Percentiles rank a stretch among this genome's conserved stretches.
phyloP scores from a whole-genome alignment of 495 filamentous ascomycete species.

The Hamigera avellanea region DNA sequence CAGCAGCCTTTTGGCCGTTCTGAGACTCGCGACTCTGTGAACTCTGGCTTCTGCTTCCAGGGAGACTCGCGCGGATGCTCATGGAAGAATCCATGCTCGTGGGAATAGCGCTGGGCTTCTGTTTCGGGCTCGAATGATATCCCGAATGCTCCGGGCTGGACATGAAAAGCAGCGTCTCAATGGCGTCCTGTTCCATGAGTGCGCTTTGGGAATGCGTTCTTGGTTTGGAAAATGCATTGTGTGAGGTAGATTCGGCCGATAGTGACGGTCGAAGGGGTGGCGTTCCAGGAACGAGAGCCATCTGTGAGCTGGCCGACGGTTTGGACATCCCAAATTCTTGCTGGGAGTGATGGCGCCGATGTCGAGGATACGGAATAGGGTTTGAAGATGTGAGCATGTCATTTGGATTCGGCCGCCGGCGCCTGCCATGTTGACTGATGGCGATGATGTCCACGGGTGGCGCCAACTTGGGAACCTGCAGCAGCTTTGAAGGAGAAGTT shows the following conservation, averaged over 20 bases:
- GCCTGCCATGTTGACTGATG: conserved; percentile 14
- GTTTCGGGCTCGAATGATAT: conserved; percentile 25
- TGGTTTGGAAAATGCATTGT: conserved; percentile 17
- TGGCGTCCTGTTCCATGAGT: conserved; percentile 72
- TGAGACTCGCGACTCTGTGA: conserved; percentile 12
- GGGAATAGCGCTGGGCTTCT: conserved; percentile 10
- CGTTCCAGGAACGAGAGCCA: conserved; percentile 17
- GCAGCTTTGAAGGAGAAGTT: conserved; percentile 9
- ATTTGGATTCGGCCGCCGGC: conserved; percentile 33
- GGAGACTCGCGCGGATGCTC: conserved; percentile 9
- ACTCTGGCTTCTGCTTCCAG: conserved; percentile 6
- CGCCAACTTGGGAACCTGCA: conserved; percentile 31
- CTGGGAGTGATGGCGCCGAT: conserved; percentile 28
- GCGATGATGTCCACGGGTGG: conserved; percentile 46
- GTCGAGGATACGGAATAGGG: conserved; percentile 15
- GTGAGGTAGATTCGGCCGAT: conserved; percentile 12
- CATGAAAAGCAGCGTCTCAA: conserved; percentile 80
- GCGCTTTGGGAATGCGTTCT: conserved; percentile 55
- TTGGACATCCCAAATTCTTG: conserved; percentile 16
- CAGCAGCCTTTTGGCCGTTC: conserved; percentile 1
- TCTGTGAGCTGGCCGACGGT: conserved; percentile 11
- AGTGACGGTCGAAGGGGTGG: conserved; percentile 22
- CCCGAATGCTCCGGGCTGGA: conserved; percentile 70
- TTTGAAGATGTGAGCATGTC: conserved; percentile 8
- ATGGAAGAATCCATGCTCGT: conserved; percentile 22